These are phyloP conservation scores for Erucastrum elatum DNA, from an alignment of 345 rosid species.

Conservation along the genomic window DNA sequence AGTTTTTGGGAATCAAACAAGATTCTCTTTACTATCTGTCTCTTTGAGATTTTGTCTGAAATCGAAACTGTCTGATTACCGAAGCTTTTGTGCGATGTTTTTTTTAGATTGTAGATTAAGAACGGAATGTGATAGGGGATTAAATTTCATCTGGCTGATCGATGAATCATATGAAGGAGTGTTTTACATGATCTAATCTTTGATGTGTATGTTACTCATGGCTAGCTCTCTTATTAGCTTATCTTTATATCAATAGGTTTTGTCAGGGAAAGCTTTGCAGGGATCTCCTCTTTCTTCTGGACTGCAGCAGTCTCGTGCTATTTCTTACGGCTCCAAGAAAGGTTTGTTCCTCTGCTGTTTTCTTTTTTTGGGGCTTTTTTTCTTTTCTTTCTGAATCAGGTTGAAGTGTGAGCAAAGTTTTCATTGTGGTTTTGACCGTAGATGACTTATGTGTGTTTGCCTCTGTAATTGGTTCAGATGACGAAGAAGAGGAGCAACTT, in stretches of 20 bases:
- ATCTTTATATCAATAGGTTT: conserved; percentile 48
- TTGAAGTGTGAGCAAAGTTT: too few species aligned
- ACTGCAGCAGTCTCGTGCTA: conserved; percentile 44
- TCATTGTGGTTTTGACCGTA: not conserved
- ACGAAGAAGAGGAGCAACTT: conserved; percentile 86
- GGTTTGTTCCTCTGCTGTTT: too few species aligned
- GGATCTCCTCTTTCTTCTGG: conserved; percentile 49
- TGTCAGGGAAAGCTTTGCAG: conserved; percentile 56
- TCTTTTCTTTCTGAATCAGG: too few species aligned
- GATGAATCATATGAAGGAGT: not conserved
- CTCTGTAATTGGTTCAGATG: conserved; percentile 50
- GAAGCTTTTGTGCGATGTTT: not conserved
- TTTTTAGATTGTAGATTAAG: conserved; percentile 10
- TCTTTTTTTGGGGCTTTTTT: too few species aligned
- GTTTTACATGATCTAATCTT: not conserved
- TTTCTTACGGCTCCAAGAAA: too few species aligned
- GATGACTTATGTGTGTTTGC: not conserved
- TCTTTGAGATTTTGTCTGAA: not conserved
- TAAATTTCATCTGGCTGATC: not conserved
- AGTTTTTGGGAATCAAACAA: not conserved
- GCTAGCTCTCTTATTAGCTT: not conserved
- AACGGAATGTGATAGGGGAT: not conserved
- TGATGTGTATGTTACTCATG: not conserved
- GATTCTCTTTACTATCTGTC: not conserved
- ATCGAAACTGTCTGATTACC: conserved; percentile 11